Base-by-base conservation (phyloP, 2,329 filamentous ascomycete genomes). In the Lecanosticta acicola region DNA sequence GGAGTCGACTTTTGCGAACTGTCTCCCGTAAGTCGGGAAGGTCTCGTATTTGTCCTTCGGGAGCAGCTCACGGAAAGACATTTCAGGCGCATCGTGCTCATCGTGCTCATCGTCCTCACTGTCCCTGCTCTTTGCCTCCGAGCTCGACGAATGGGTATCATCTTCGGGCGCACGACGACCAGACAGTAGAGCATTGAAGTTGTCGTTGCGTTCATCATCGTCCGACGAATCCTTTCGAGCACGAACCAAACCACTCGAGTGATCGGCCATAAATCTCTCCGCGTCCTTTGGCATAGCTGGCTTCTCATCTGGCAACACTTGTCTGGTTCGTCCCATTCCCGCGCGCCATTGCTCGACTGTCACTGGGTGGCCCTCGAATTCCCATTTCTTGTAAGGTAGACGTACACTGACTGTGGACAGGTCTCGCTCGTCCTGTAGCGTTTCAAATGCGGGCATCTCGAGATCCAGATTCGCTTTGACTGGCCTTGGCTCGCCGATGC, bases 271-370 rank as follows among this genome's bases (percentile, higher is more conserved):
- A 29, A 7, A 29, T 11, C 24, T 29, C 24, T 29, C 11, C 10
- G 56, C 50, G 20, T 62, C 60, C 29, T 42, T 50, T 9, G 53
- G 48, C 19, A 60, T 45, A 7, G 55, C 54, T 16, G 50, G 43
- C 24, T 38, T 41, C 20, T 39, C 34, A 3, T 53, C 46, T 13
- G 53, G 52, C 9, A 47, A 46, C 14, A 43, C 35, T 18, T 52
- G 53, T 41, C 45, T 45, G 7, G 46, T 57, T 20, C 55, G 26
- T 3, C 57, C 59, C 26, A 58, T 53, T 11, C 58, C 60, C 2
- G 34, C 36, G 1, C 60, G 39, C 58, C 59, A 63, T 35, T 58
- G 52, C 18, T 47, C 43, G 8, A 61, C 48, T 13, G 38, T 48
- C 11, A 46, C 48, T 26, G 38, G 32, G 46, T 35, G 37, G 16